phyloP scores from a whole-genome alignment of 345 rosid species.

The Eucalyptus dawsonii region DNA sequence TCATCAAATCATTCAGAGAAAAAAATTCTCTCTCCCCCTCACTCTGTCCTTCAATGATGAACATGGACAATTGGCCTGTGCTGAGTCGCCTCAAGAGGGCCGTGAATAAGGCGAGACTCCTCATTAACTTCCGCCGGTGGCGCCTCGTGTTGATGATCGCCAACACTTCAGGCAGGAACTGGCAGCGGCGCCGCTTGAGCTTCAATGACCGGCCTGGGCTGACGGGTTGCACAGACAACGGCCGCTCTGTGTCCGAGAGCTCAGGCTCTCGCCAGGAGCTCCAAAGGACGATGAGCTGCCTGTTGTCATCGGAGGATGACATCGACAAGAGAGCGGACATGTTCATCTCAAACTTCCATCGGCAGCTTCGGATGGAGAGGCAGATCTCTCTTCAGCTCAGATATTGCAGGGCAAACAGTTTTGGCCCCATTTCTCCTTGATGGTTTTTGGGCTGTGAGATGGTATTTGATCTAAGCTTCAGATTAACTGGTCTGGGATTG shows the following conservation, averaged over 20 bases:
- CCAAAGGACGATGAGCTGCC: slow-evolving; percentile 35
- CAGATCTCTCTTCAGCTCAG: slow-evolving; percentile 66
- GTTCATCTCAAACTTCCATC: slow-evolving; percentile 66
- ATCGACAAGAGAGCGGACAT: slow-evolving; percentile 56
- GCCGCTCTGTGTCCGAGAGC: background rate
- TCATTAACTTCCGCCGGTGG: slow-evolving; percentile 44
- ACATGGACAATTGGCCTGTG: slow-evolving; percentile 12
- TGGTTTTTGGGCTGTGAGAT: background rate
- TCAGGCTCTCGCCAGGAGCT: slow-evolving; percentile 7
- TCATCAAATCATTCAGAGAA: background rate
- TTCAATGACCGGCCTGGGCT: slow-evolving; percentile 54
- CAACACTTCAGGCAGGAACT: background rate
- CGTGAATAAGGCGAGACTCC: slow-evolving; percentile 51
- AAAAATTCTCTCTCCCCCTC: background rate
- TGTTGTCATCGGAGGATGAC: slow-evolving; percentile 37
- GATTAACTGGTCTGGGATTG: background rate
- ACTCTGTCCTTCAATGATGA: background rate
- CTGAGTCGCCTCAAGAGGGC: slow-evolving; percentile 51
- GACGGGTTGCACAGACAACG: slow-evolving; percentile 12
- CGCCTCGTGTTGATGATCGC: slow-evolving; percentile 10
- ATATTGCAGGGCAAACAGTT: slow-evolving; percentile 25
- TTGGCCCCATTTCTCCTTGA: slow-evolving; percentile 21
- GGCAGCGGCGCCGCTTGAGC: slow-evolving; percentile 21
- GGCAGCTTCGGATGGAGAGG: slow-evolving; percentile 73
- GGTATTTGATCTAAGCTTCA: background rate